These are phyloP conservation scores for California macrophylla DNA, from an alignment of 441 rosid species.

Conservation along the genomic window DNA sequence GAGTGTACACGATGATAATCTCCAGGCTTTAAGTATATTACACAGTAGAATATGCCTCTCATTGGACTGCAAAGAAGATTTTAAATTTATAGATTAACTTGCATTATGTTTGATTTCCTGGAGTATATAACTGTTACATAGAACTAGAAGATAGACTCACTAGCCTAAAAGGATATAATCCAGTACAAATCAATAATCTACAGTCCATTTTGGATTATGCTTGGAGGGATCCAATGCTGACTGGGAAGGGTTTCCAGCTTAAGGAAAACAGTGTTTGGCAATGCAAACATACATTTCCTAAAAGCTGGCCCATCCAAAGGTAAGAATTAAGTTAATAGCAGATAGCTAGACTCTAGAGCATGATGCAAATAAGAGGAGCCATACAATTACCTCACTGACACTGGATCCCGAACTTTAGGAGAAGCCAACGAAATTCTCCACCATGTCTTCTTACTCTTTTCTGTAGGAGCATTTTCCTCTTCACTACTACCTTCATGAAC, in stretches of 20 bases:
- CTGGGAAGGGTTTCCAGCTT: background rate
- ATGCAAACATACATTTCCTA: background rate
- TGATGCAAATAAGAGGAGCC: background rate
- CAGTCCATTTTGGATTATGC: constrained; percentile 1
- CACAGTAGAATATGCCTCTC: constrained; percentile 90
- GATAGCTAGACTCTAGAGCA: background rate
- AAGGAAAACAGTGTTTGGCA: background rate
- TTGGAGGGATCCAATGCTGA: background rate
- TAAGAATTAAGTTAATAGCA: constrained; percentile 1
- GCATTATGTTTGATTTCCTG: background rate
- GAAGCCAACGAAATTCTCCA: constrained; percentile 76
- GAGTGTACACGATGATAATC: constrained; percentile 92
- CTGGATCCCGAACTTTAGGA: constrained; percentile 54
- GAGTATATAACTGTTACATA: constrained; percentile 1
- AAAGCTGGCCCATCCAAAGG: background rate
- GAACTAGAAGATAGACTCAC: constrained; percentile 4
- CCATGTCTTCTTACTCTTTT: constrained; percentile 56
- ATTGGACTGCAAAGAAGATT: constrained; percentile 50
- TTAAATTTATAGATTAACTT: constrained; percentile 4
- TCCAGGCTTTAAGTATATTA: constrained; percentile 82
- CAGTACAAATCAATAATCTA: background rate
- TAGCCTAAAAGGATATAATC: background rate
- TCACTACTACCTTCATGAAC: constrained; percentile 26
- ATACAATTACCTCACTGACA: constrained; percentile 38
- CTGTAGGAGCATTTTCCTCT: constrained; percentile 31